These are phyloP conservation scores for Penicillium waksmanii DNA, from an alignment of 495 filamentous ascomycete species.

Conservation along the genomic window DNA sequence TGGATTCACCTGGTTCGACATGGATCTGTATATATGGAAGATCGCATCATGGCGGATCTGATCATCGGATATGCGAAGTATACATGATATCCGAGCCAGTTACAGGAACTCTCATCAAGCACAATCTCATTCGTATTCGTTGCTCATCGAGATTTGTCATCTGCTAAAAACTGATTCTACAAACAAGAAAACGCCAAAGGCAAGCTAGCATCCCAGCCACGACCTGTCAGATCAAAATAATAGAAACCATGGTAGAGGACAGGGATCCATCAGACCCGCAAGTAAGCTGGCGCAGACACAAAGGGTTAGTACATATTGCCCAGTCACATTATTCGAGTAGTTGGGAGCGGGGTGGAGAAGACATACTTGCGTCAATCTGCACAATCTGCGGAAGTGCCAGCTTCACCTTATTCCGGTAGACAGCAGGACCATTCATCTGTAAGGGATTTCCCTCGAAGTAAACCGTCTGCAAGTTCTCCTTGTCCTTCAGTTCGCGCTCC, in stretches of 20 bases:
- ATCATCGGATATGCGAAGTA: not conserved
- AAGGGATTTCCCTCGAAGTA: constrained; percentile 98
- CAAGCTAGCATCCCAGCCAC: constrained; percentile 58
- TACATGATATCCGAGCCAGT: not conserved
- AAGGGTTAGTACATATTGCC: not conserved
- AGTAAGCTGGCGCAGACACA: not conserved
- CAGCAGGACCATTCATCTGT: constrained; percentile 69
- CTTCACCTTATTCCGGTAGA: constrained; percentile 92
- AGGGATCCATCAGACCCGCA: constrained; percentile 7
- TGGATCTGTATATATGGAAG: not conserved
- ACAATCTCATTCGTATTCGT: not conserved
- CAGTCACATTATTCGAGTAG: too few species aligned
- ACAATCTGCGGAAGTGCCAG: constrained; percentile 82
- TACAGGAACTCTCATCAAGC: not conserved
- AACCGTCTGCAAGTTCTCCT: constrained; percentile 81
- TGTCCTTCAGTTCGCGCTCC: constrained; percentile 76
- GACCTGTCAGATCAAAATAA: constrained; percentile 51
- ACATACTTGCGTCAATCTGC: constrained; percentile 98
- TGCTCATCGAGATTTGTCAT: not conserved
- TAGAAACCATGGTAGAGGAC: not conserved
- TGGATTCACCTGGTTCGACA: too few species aligned
- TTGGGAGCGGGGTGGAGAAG: constrained; percentile 2
- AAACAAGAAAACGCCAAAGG: not conserved
- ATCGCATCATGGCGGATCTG: not conserved
- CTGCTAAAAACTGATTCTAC: constrained; percentile 5